Base-by-base conservation (phyloP, 179 eudicot genomes). In the Sideroxylon spinosum region DNA sequence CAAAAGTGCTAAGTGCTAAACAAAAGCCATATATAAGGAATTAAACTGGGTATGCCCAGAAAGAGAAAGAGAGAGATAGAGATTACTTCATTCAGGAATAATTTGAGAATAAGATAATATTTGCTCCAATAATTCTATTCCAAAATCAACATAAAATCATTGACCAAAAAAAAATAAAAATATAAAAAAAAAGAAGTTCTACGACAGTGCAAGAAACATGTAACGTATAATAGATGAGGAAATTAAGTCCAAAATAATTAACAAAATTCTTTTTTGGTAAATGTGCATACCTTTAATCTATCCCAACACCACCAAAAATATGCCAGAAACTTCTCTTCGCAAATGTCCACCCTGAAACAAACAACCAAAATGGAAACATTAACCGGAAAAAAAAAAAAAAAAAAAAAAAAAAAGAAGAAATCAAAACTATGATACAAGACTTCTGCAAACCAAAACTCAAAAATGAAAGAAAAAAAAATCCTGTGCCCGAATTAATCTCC, bases 221-320 rank as follows among this genome's bases (percentile, higher is more conserved):
- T 2, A 26, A 64, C 4, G 37, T 17, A 23, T 64, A 23, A 26
- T 12, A 64, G 16, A 23, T 64, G 8, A 44, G 20, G 32, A 22
- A n/a, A 25, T 17, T 1, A 8, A 14, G 26, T 14, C 50, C 13
- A 49, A 23, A 71, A 56, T 28, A 53, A 16, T 32, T 8, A 59
- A 5, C 3, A 50, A 65, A 63, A 77, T 0, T 4, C 0, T 73
- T 16, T 4, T 1, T 73, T 16, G 53, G 59, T 60, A 73, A 72
- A 68, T 9, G 52, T 75, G 2, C 84, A 59, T 91, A 86, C 99
- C 99, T 94, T 94, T 67, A 96, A 83, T 81, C 87, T 87, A 85
- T 91, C 88, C 86, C 80, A 94, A 86, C 99, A 96, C 99, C 93
- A 94, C 99, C 99, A 96, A 87, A 96, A 96, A 88, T 94, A 94